phyloP scores from a whole-genome alignment of 306 rosid genomes.

The Cucumis cinereus region DNA sequence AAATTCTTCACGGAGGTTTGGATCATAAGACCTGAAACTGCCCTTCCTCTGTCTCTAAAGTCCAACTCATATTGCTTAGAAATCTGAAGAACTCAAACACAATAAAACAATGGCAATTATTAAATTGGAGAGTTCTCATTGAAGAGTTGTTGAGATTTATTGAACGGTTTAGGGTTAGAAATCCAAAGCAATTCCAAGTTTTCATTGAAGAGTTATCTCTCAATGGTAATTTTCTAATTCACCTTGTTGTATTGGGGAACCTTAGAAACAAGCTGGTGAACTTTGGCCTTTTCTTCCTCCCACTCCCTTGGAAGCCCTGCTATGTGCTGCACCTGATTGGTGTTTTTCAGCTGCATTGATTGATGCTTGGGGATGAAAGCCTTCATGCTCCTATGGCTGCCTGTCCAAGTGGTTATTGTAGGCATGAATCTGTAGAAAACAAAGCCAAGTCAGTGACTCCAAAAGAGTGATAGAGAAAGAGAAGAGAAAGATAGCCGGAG shows the following conservation, averaged over 20 bases:
- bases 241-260: slow-evolving; percentile 74
- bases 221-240: background rate
- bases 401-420: slow-evolving; percentile 63
- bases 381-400: slow-evolving; percentile 70
- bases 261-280: slow-evolving; percentile 58
- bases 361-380: slow-evolving; percentile 74
- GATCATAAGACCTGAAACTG: slow-evolving; percentile 37
- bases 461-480: background rate
- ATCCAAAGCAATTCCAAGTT: background rate
- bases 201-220: background rate
- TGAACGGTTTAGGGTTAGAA: background rate
- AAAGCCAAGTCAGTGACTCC: background rate
- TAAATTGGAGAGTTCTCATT: too few species aligned
- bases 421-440: slow-evolving; percentile 46
- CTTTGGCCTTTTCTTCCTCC: slow-evolving; percentile 47
- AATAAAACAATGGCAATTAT: background rate
- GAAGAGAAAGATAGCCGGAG: background rate
- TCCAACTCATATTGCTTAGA: slow-evolving; percentile 75
- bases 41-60: slow-evolving; percentile 75
- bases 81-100: slow-evolving; percentile 26
- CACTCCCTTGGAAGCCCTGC: slow-evolving; percentile 62
- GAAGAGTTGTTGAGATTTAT: too few species aligned
- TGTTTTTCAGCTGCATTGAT: slow-evolving; percentile 55
- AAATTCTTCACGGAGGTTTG: slow-evolving; percentile 77
- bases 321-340: slow-evolving; percentile 57